phyloP scores from a whole-genome alignment of 2,329 filamentous ascomycete species.

The Orbilia ellipsospora region DNA sequence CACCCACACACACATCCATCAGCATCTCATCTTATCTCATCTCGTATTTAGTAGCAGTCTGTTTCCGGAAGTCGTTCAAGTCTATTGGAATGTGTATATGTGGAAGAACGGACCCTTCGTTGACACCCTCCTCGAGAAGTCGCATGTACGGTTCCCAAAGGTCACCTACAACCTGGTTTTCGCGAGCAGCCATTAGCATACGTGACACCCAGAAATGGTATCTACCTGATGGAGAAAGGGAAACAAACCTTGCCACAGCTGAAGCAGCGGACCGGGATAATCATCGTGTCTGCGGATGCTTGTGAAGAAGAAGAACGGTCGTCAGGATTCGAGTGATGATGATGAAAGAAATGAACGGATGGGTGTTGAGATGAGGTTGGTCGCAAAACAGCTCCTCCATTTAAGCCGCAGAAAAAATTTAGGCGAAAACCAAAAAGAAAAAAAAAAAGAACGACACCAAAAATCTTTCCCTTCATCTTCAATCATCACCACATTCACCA shows the following conservation, averaged over 20 bases:
- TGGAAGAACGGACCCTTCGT: conserved; percentile 73
- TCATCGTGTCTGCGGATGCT: conserved; percentile 71
- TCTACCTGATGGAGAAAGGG: conserved; percentile 12
- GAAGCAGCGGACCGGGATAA: conserved; percentile 98
- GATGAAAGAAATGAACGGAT: conserved; percentile 5
- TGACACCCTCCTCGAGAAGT: conserved; percentile 80
- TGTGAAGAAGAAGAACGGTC: background rate
- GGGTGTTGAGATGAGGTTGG: conserved; percentile 16
- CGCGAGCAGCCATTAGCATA: conserved; percentile 20
- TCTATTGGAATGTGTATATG: background rate
- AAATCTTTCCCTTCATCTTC: conserved; percentile 26
- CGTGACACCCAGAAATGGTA: conserved; percentile 24
- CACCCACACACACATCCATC: conserved; percentile 3
- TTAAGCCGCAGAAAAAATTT: conserved; percentile 37
- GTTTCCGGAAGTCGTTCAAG: background rate
- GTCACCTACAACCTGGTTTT: conserved; percentile 85
- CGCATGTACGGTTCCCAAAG: conserved; percentile 92
- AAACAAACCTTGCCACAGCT: conserved; percentile 91
- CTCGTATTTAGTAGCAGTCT: too few species aligned
- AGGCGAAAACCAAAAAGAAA: conserved; percentile 43
- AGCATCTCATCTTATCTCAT: conserved; percentile 3
- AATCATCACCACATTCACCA: conserved; percentile 17
- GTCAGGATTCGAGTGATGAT: background rate
- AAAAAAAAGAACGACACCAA: conserved; percentile 29
- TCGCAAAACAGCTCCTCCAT: conserved; percentile 1